A percentile compares a stretch with the other conserved stretches of the same genome.
phyloP scores from a whole-genome alignment of 2,329 filamentous ascomycete species.

The Ophiocordyceps sinensis region DNA sequence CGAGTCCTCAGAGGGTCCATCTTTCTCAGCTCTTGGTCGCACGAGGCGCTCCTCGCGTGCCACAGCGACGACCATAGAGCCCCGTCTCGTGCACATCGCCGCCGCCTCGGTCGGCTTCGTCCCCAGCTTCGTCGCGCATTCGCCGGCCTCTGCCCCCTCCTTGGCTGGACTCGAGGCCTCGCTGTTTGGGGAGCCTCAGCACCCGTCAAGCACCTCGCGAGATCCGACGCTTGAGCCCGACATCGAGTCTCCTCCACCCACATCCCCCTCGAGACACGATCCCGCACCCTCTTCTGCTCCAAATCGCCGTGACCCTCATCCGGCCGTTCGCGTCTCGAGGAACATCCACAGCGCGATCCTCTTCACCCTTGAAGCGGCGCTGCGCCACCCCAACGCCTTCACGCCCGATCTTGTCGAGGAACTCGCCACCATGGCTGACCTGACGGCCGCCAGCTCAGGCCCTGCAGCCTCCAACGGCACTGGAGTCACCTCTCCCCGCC shows the following conservation, averaged over 20 bases:
- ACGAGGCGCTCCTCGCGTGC: constrained; percentile 38
- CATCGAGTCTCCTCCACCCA: constrained; percentile 19
- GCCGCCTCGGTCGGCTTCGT: constrained; percentile 33
- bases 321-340: constrained; percentile 54
- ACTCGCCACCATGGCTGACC: constrained; percentile 82
- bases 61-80: constrained; percentile 24
- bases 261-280: constrained; percentile 8
- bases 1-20: constrained; percentile 24
- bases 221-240: constrained; percentile 31
- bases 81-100: constrained; percentile 28
- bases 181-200: constrained; percentile 10
- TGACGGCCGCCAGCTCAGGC: constrained; percentile 43
- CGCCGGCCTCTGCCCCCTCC: constrained; percentile 19
- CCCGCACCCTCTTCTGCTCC: constrained; percentile 10
- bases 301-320: constrained; percentile 25
- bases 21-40: constrained; percentile 26
- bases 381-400: constrained; percentile 70
- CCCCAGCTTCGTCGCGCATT: constrained; percentile 18
- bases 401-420: constrained; percentile 76
- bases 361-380: constrained; percentile 79
- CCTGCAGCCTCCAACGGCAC: constrained; percentile 41
- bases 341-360: constrained; percentile 82
- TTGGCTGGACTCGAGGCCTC: constrained; percentile 27
- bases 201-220: constrained; percentile 25
- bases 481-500: constrained; percentile 26